Conservation (phyloP, 2,329 filamentous ascomycete species). For the Colletotrichum sp. region DNA sequence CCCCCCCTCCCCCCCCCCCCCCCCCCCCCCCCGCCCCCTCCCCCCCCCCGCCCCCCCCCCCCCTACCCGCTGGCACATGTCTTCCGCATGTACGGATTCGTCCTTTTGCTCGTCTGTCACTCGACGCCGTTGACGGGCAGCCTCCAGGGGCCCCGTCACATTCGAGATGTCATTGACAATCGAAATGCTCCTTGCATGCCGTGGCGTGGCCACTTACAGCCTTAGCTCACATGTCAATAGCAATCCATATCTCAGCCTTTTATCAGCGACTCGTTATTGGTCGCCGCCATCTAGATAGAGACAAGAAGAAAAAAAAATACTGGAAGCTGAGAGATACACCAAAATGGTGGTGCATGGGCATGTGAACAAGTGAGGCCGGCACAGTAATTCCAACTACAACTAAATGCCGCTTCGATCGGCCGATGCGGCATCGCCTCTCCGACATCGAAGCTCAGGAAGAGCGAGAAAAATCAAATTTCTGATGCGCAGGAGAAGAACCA, state of each 20-base stretch:
- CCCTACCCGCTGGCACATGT: constrained; percentile 19
- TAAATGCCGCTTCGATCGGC: neutral
- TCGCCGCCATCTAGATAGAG: neutral
- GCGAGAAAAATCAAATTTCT: neutral
- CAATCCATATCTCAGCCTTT: neutral
- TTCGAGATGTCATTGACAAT: constrained; percentile 9
- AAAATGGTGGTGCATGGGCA: neutral
- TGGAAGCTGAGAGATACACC: neutral
- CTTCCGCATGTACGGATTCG: constrained; percentile 9
- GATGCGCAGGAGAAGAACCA: neutral
- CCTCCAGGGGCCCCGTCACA: neutral
- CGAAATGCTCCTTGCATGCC: constrained; percentile 1
- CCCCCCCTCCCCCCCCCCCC: too few species aligned
- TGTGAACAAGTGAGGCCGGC: neutral
- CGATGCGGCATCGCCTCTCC: neutral
- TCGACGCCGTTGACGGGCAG: neutral
- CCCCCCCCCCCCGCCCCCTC: too few species aligned
- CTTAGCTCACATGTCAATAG: neutral
- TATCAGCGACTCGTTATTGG: constrained; percentile 12
- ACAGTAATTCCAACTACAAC: neutral
- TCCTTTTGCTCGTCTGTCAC: neutral
- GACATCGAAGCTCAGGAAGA: neutral
- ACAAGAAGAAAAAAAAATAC: neutral
- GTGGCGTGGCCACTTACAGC: neutral
- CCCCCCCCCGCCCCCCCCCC: too few species aligned